Conservation (phyloP, 139 green algal genomes). For the Tetratostichococcus sp. region DNA sequence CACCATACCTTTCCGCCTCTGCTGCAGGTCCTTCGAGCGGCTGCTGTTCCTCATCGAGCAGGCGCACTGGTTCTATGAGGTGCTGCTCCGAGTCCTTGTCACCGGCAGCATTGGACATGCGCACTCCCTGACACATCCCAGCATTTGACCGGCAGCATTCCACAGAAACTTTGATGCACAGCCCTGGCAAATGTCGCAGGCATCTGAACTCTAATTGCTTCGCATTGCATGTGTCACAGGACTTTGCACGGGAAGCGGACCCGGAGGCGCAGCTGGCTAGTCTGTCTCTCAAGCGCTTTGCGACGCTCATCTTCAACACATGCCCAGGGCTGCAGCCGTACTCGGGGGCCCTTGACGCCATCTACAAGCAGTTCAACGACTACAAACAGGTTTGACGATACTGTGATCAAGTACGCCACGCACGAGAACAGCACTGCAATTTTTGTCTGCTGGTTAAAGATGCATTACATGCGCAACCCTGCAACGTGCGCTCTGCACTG, state of each 20-base stretch:
- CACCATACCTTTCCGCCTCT: not conserved
- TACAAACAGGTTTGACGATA: slow-evolving; percentile 85
- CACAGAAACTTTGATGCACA: not conserved
- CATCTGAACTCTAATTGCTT: too few species aligned
- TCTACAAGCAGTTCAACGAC: slow-evolving; percentile 74
- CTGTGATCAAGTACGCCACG: too few species aligned
- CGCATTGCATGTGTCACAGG: slow-evolving; percentile 7
- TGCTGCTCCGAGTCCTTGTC: slow-evolving; percentile 23
- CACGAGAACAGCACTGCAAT: too few species aligned
- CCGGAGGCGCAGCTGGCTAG: slow-evolving; percentile 24
- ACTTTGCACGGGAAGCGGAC: slow-evolving; percentile 28
- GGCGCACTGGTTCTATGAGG: slow-evolving; percentile 97
- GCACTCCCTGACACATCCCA: not conserved
- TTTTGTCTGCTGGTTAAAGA: too few species aligned
- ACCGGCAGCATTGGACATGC: slow-evolving; percentile 7
- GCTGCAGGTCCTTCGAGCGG: slow-evolving; percentile 72
- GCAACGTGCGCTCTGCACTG: too few species aligned
- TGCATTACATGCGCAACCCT: too few species aligned
- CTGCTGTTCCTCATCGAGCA: slow-evolving; percentile 92
- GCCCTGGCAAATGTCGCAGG: not conserved
- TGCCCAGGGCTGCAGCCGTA: slow-evolving; percentile 66
- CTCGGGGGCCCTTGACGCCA: slow-evolving; percentile 51
- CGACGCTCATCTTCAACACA: slow-evolving; percentile 62
- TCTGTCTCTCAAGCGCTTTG: slow-evolving; percentile 69
- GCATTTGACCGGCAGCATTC: not conserved